A percentile compares a stretch with the other conserved stretches of the same genome.
phyloP scores from a whole-genome alignment of 129 eudicot species.

The Lactuca saligna region DNA sequence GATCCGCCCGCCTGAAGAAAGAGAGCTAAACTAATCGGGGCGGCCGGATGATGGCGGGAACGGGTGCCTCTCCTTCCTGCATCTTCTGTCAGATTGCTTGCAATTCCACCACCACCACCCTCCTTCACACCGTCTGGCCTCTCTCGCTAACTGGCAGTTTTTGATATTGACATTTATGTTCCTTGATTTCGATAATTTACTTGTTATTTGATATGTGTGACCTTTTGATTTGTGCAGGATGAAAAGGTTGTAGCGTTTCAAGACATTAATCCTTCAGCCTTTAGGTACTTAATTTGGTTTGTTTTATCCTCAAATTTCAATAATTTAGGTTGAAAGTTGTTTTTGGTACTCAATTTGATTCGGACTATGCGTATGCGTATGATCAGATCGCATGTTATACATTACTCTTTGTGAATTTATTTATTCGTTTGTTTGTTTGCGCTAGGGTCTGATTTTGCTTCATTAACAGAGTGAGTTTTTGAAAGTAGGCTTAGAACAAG shows the following conservation, averaged over 20 bases:
- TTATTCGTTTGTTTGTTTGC: background rate
- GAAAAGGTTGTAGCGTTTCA: slow-evolving; percentile 72
- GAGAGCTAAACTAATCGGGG: background rate
- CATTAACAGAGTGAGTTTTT: background rate
- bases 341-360: background rate
- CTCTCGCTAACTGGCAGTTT: slow-evolving; percentile 14
- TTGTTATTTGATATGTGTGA: slow-evolving; percentile 1
- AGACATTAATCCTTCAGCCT: slow-evolving; percentile 82
- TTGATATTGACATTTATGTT: background rate
- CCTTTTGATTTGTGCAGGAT: slow-evolving; percentile 45
- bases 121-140: slow-evolving; percentile 48
- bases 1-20: background rate
- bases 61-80: slow-evolving; percentile 44
- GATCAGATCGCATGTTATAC: slow-evolving; percentile 9
- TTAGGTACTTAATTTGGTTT: slow-evolving; percentile 38
- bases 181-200: background rate
- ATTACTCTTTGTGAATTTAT: background rate
- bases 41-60: slow-evolving; percentile 30
- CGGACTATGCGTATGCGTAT: no score
- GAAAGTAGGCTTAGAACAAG: no score
- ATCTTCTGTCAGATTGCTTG: slow-evolving; percentile 67
- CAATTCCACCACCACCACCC: slow-evolving; percentile 54
- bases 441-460: slow-evolving; percentile 6
- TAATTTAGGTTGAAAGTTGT: background rate
- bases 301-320: background rate